phyloP scores from a whole-genome alignment of 148 eudicot species.

The Rhododendron henanense region DNA sequence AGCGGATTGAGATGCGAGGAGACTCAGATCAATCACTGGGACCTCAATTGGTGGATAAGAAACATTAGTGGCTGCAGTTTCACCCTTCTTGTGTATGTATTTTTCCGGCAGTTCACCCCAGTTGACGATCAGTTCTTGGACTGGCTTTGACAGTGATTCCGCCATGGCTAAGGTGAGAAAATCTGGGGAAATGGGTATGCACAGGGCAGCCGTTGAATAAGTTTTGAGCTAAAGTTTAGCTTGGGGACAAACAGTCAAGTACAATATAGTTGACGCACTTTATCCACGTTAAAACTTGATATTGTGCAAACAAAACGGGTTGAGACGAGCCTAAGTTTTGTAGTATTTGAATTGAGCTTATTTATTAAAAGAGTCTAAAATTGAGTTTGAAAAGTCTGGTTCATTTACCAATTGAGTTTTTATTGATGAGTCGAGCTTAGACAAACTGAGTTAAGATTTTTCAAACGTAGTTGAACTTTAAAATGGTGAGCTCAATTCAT shows the following conservation, averaged over 20 bases:
- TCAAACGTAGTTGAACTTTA: too few species aligned
- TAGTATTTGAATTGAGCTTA: too few species aligned
- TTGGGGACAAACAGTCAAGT: background rate
- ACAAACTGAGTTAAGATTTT: too few species aligned
- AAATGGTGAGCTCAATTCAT: background rate
- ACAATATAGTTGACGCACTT: too few species aligned
- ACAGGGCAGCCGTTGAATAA: background rate
- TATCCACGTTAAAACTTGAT: too few species aligned
- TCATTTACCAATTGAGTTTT: background rate
- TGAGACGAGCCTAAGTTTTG: too few species aligned
- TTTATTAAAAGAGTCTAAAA: too few species aligned
- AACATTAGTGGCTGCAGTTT: conserved; percentile 1
- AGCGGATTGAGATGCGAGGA: conserved; percentile 25
- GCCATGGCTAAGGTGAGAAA: background rate
- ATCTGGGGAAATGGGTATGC: background rate
- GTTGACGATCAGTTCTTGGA: conserved; percentile 27
- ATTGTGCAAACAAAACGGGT: too few species aligned
- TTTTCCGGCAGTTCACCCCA: conserved; percentile 25
- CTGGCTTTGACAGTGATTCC: conserved; percentile 23
- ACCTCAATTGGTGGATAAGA: conserved; percentile 16
- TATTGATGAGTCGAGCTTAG: too few species aligned
- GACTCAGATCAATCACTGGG: conserved; percentile 39
- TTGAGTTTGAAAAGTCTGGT: background rate
- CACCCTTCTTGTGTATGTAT: conserved; percentile 23
- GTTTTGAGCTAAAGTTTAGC: background rate